phyloP scores from a whole-genome alignment of 164 flowering plant genomes.

The Amborella trichopoda region DNA sequence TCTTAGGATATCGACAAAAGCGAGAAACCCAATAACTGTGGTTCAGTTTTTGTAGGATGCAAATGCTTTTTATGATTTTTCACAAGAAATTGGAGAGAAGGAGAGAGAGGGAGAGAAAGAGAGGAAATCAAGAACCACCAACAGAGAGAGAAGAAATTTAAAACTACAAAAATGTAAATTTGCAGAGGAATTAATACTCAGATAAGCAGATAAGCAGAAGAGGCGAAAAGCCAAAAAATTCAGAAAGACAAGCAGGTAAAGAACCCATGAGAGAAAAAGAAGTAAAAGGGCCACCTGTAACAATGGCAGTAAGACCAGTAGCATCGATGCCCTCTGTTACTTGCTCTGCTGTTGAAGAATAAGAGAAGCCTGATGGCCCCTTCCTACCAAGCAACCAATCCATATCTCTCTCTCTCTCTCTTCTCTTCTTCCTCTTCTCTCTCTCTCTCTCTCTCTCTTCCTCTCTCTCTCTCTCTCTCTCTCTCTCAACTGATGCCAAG shows the following conservation, averaged over 20 bases:
- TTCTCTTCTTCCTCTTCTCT: conserved; percentile 36
- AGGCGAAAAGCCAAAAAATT: not conserved
- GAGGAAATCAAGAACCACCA: too few relatives aligned
- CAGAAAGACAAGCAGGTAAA: not conserved
- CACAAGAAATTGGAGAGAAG: too few relatives aligned
- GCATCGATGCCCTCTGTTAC: conserved; percentile 70
- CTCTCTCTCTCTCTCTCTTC: conserved; percentile 28
- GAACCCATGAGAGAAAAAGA: not conserved
- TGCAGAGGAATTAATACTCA: too few relatives aligned
- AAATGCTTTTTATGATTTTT: too few relatives aligned
- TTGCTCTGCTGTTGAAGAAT: conserved; percentile 53
- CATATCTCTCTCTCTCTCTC: conserved; percentile 2
- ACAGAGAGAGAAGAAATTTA: not conserved
- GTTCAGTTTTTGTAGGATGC: too few relatives aligned
- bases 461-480: conserved; percentile 38
- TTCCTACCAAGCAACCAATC: conserved; percentile 47
- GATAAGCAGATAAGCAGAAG: not conserved
- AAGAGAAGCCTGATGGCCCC: conserved; percentile 64
- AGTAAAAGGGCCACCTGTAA: conserved; percentile 40
- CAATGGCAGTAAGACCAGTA: conserved; percentile 58
- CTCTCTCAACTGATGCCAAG: not conserved
- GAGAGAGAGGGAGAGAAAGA: too few relatives aligned
- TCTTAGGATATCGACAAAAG: too few relatives aligned
- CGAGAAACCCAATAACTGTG: too few relatives aligned
- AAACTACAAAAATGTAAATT: too few relatives aligned